Percentiles rank a stretch among this genome's conserved stretches.
Evolutionary conservation across 1,139 yeast species (phyloP).

Genomic region (Geotrichum fermentans): DNA sequence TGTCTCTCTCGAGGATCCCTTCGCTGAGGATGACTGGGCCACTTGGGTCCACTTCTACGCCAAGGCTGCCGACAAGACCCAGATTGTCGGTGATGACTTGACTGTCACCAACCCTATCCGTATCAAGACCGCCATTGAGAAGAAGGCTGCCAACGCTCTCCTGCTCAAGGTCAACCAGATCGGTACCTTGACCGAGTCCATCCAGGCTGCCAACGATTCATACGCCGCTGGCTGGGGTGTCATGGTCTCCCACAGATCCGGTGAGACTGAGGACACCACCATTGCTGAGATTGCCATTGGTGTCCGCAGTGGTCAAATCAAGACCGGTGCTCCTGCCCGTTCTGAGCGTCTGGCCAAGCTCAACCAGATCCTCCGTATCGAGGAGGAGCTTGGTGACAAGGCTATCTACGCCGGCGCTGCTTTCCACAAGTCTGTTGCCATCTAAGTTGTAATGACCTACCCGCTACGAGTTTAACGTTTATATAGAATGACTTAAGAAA

Average conservation of each 20-base stretch:
- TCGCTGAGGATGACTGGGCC: constrained; percentile 98
- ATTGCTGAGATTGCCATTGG: constrained; percentile 96
- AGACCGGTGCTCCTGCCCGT: constrained; percentile 99
- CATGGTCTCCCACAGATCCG: constrained; percentile 96
- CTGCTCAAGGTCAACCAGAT: constrained; percentile 89
- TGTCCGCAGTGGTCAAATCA: constrained; percentile 94
- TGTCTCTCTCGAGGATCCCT: constrained; percentile 96
- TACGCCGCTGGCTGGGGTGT: constrained; percentile 95
- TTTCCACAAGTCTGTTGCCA: constrained; percentile 50
- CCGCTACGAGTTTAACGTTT: neutral
- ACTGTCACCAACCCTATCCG: constrained; percentile 95
- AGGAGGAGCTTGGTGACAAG: constrained; percentile 94
- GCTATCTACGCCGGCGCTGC: constrained; percentile 88
- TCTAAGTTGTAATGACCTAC: constrained; percentile 26
- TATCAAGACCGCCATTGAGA: constrained; percentile 89
- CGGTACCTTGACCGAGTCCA: constrained; percentile 86
- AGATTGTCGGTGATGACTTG: constrained; percentile 94
- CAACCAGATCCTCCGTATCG: constrained; percentile 88
- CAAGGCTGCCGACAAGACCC: constrained; percentile 60
- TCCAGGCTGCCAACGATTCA: constrained; percentile 87
- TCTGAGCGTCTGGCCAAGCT: constrained; percentile 98
- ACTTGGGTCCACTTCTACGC: constrained; percentile 86
- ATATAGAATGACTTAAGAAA: constrained; percentile 1
- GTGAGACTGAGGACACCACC: constrained; percentile 97
- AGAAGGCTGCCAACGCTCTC: constrained; percentile 89